A percentile compares a stretch with the other conserved stretches of the same genome.
phyloP scores from a whole-genome alignment of 306 rosid genomes.

The Malus orientalis region DNA sequence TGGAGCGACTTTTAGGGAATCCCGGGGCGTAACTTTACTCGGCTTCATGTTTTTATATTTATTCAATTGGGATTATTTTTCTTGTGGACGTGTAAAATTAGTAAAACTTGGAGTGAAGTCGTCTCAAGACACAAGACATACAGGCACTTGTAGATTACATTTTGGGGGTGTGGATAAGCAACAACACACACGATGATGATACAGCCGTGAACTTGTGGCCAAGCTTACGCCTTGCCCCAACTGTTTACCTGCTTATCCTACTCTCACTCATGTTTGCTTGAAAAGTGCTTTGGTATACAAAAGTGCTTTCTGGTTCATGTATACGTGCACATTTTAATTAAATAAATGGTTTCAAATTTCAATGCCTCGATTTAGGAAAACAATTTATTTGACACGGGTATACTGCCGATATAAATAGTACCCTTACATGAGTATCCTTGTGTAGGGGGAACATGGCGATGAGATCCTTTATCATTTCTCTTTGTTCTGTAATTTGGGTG shows the following conservation, averaged over 20 bases:
- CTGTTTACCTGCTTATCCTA: not conserved
- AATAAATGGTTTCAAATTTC: not conserved
- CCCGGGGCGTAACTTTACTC: slow-evolving; percentile 25
- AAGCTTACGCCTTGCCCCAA: slow-evolving; percentile 18
- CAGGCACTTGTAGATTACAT: slow-evolving; percentile 30
- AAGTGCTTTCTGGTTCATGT: not conserved
- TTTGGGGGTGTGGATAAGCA: slow-evolving; percentile 40
- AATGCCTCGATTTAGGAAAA: not conserved
- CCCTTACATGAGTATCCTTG: too few relatives aligned
- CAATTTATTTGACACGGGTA: too few relatives aligned
- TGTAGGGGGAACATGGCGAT: too few relatives aligned
- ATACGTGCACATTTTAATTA: not conserved
- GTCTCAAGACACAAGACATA: slow-evolving; percentile 20
- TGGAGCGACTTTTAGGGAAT: slow-evolving; percentile 62
- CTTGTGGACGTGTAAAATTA: slow-evolving; percentile 33
- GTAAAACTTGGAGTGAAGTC: slow-evolving; percentile 13
- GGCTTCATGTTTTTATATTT: not conserved
- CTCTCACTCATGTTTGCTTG: not conserved
- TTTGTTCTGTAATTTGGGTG: too few relatives aligned
- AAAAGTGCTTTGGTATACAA: not conserved
- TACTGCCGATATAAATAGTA: too few relatives aligned
- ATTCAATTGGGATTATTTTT: slow-evolving; percentile 15
- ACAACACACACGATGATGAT: slow-evolving; percentile 19
- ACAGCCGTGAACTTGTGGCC: slow-evolving; percentile 32
- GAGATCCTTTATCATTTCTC: too few relatives aligned